Evolutionary conservation across 176 grass and related monocot genomes (phyloP), one percentile per base, ranked within the genome.

Genomic region (Dendrocalamus sinicus): DNA sequence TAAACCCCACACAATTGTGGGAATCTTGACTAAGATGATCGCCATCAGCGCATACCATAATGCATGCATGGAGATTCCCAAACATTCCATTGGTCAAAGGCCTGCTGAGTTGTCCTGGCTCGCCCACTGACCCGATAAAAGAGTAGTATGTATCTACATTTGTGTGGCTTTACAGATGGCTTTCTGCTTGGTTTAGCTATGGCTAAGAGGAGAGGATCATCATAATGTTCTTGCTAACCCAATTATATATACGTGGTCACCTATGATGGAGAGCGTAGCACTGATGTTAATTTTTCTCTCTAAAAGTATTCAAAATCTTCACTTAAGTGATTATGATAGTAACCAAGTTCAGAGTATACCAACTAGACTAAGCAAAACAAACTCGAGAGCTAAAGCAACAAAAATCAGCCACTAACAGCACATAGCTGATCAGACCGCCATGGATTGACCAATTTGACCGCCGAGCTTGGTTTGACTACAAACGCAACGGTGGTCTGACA

Each of bases 221-320:
- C 53, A 8, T 55, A 55, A 55, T 55, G 53, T 55, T 55, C 17
- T 82, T 93, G 81, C 75, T 95, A 92, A 87, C 83, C 87, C 91
- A 98, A 95, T 93, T 79, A 95, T 90, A 82, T 75, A 93, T 90
- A 79, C 71, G 89, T 91, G 79, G 79, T 85, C 70, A 53, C 91
- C 87, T 83, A 93, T 89, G 88, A 92, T 89, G 85, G 91, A 91
- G 81, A 86, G 87, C 37, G 37, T 39, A 39, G 37, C 4, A 39
- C 37, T 4, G 37, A 39, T 39, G 37, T 5, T 4, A 39, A 39
- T 39, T 39, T 39, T 39, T 39, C 5, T 39, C 37, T 39, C 37
- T 39, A 39, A 6, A 39, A 5, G 37, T 39, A 39, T 39, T 39
- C 37, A 39, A 39, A 39, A 39, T 39, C 37, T 39, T 39, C 37